A percentile compares a stretch with the other conserved stretches of the same genome.
Conservation (phyloP, 352 stramenopile species). For the Phytopythium oedochilum region DNA sequence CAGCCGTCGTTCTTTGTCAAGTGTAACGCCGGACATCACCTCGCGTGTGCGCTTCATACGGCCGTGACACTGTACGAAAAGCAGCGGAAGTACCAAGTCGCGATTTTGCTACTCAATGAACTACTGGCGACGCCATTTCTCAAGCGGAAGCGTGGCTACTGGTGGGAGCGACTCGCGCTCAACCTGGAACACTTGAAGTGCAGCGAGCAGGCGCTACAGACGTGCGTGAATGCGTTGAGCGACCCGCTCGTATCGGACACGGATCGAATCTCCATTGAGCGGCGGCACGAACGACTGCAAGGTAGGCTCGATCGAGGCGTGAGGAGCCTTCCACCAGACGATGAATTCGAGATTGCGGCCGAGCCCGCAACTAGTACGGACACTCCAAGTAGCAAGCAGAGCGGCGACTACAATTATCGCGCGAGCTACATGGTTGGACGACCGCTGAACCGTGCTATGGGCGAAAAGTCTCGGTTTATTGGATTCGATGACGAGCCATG, state of each 20-base stretch:
- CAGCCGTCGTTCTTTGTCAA: slow-evolving; percentile 46
- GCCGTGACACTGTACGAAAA: slow-evolving; percentile 71
- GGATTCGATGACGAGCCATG: slow-evolving; percentile 85
- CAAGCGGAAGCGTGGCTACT: slow-evolving; percentile 57
- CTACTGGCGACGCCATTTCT: slow-evolving; percentile 50
- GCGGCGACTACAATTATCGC: slow-evolving; percentile 28
- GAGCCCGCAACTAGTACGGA: slow-evolving; percentile 1
- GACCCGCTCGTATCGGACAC: slow-evolving; percentile 51
- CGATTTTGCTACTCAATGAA: slow-evolving; percentile 60
- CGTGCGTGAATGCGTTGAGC: slow-evolving; percentile 48
- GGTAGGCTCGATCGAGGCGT: slow-evolving; percentile 2
- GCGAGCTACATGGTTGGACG: slow-evolving; percentile 55
- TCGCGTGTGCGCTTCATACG: slow-evolving; percentile 53
- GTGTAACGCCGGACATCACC: slow-evolving; percentile 66
- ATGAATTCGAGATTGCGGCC: background rate
- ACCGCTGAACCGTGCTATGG: slow-evolving; percentile 68
- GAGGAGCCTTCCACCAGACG: background rate
- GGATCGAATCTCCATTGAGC: slow-evolving; percentile 50
- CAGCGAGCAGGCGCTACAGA: slow-evolving; percentile 31
- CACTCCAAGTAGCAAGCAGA: background rate
- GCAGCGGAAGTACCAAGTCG: slow-evolving; percentile 65
- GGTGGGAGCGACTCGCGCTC: slow-evolving; percentile 70
- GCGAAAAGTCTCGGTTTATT: slow-evolving; percentile 83
- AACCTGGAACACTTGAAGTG: slow-evolving; percentile 77
- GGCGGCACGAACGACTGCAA: slow-evolving; percentile 45